Evolutionary conservation across 495 filamentous ascomycete species (phyloP), one percentile per base, ranked within the genome.

Genomic region (Penicillium pancosmium): DNA sequence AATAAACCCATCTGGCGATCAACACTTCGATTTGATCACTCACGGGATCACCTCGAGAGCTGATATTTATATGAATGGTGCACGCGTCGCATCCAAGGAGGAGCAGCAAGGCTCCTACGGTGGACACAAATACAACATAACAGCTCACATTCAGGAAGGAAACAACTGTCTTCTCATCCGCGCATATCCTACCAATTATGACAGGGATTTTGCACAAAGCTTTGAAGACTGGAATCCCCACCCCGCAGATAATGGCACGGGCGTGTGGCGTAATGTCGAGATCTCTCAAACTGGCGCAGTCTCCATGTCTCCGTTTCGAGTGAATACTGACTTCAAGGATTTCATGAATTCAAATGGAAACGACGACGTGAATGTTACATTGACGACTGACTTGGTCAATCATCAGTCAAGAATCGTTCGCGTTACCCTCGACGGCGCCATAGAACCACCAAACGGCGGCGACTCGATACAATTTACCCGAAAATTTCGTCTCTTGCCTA

Each of bases 211-310:
- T 48, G 83, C 80, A 0, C 62, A 84, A 18, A 83, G 85, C 0
- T 89, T 84, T 54, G 80, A 84, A 1, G 86, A 89, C 56, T 89
- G 86, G 86, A 88, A 88, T 44, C 85, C 85, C 0, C 84, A 81
- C 54, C 86, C 86, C 0, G 70, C 76, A 0, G 82, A 86, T 62
- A 85, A 81, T 51, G 80, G 82, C 1, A 85, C 81, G 0, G 86
- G 86, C 0, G 77, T 89, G 2, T 88, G 86, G 86, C 77, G 86
- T 1, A 64, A 86, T 47, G 76, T 89, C 6, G 83, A 85, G 50
- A 21, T 89, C 21, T 80, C 79, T 51, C 78, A 83, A 60, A 87
- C 82, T 0, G 85, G 85, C 0, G 65, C 81, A 5, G 77, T 87
- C 0, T 71, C 74, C 0, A 66, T 88, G 50, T 82, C 77, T 0